Conservation (phyloP, 768 basidiomycete genomes). For the Xerocomellus dryophilus region DNA sequence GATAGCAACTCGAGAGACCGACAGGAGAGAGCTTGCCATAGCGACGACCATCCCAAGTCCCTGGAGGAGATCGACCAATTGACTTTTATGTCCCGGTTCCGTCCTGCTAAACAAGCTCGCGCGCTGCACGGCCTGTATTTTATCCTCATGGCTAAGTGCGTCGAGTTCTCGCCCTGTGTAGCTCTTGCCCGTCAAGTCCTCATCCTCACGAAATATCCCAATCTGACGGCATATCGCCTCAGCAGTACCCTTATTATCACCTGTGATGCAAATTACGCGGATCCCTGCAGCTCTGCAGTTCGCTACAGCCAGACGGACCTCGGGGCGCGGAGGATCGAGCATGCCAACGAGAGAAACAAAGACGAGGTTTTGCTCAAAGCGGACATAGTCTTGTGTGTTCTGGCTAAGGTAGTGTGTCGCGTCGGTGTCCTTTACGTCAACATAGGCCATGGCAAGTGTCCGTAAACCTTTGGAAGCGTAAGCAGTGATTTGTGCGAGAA, state of each 20-base stretch:
- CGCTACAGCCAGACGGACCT: conserved; percentile 81
- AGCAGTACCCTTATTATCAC: conserved; percentile 96
- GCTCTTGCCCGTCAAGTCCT: conserved; percentile 91
- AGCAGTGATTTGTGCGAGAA: conserved; percentile 62
- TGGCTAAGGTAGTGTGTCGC: conserved; percentile 79
- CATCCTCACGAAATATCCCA: conserved; percentile 83
- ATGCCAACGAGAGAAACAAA: conserved; percentile 97
- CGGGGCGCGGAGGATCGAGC: conserved; percentile 96
- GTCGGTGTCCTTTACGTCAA: conserved; percentile 73
- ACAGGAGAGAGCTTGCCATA: conserved; percentile 56
- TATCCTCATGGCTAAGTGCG: conserved; percentile 72
- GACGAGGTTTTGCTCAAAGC: conserved; percentile 87
- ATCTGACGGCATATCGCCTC: conserved; percentile 97
- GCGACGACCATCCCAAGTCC: conserved; percentile 90
- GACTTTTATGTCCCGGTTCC: conserved; percentile 91
- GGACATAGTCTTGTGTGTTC: conserved; percentile 75
- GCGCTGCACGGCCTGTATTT: conserved; percentile 79
- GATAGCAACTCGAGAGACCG: conserved; percentile 8
- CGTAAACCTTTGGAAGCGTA: conserved; percentile 85
- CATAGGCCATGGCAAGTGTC: conserved; percentile 88
- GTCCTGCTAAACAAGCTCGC: conserved; percentile 92
- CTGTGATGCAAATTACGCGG: conserved; percentile 94
- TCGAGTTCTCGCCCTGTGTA: conserved; percentile 94
- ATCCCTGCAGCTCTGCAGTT: conserved; percentile 93
- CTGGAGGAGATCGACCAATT: conserved; percentile 92